Percentiles rank a stretch among this genome's conserved stretches.
These are phyloP conservation scores for Gossypium herbaceum DNA, from an alignment of 345 rosid species.

Conservation along the genomic window DNA sequence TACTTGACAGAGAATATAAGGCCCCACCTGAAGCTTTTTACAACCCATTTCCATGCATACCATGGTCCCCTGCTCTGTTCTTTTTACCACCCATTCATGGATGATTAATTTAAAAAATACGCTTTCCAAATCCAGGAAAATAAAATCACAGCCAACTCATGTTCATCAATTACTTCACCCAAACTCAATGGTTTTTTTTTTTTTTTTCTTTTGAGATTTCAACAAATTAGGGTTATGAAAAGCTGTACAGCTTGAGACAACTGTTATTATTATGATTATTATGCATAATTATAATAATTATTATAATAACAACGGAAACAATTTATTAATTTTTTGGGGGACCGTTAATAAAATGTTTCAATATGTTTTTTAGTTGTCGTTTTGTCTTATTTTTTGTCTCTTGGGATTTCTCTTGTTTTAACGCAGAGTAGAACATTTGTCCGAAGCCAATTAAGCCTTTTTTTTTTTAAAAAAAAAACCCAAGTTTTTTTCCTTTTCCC, in stretches of 20 bases:
- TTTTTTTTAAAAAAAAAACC: too few relatives aligned
- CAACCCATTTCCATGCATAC: background rate
- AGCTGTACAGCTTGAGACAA: slow-evolving; percentile 29
- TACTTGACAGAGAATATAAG: background rate
- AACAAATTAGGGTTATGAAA: background rate
- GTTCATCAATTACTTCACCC: background rate
- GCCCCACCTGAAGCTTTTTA: background rate
- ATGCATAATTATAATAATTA: background rate
- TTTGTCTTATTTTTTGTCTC: slow-evolving; percentile 17
- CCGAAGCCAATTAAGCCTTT: slow-evolving; percentile 20
- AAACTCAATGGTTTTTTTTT: background rate
- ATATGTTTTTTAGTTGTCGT: slow-evolving; percentile 21
- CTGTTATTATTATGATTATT: background rate
- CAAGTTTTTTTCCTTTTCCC: slow-evolving; percentile 6
- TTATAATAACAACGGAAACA: background rate
- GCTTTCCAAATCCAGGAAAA: background rate
- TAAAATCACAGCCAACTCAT: slow-evolving; percentile 1
- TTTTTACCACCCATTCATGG: background rate
- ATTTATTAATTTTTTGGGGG: background rate
- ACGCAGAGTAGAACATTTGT: slow-evolving; percentile 27
- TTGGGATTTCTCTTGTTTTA: background rate
- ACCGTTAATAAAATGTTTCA: slow-evolving; percentile 8
- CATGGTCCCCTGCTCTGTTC: background rate
- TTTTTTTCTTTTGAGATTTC: background rate
- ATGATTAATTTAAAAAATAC: background rate